Evolutionary conservation across 495 filamentous ascomycete species (phyloP).

Genomic region (Penicillium egyptiacum): DNA sequence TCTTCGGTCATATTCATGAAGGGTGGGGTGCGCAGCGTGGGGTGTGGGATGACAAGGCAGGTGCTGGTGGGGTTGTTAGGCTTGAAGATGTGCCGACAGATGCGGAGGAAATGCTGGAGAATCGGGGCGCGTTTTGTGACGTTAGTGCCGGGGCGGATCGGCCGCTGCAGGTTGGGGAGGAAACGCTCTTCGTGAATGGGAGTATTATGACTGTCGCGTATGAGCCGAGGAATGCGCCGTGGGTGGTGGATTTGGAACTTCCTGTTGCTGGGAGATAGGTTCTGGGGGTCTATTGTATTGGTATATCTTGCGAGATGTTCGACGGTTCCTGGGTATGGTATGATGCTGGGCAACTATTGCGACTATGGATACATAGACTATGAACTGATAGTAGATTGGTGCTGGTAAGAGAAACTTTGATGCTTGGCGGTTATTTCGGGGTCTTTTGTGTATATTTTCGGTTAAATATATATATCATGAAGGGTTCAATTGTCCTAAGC

Average conservation of each 20-base stretch:
- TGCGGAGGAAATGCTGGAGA: constrained; percentile 40
- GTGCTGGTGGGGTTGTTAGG: constrained; percentile 14
- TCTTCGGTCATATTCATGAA: constrained; percentile 68
- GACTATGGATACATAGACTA: too few species aligned
- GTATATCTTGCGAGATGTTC: background rate
- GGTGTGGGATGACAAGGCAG: constrained; percentile 45
- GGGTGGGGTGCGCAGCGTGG: constrained; percentile 66
- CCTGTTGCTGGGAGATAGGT: constrained; percentile 22
- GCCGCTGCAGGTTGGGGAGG: constrained; percentile 47
- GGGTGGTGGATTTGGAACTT: constrained; percentile 65
- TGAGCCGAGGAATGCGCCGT: constrained; percentile 54
- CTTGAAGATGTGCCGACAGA: constrained; percentile 34
- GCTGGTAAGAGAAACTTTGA: too few species aligned
- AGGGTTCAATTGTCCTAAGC: background rate
- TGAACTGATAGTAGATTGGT: too few species aligned
- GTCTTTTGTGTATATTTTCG: background rate
- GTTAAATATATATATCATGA: background rate
- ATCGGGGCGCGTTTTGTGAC: constrained; percentile 47
- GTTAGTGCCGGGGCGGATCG: constrained; percentile 30
- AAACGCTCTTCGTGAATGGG: constrained; percentile 76
- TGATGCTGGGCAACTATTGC: background rate
- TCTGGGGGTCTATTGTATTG: background rate
- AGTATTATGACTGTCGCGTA: constrained; percentile 56
- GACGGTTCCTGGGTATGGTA: background rate
- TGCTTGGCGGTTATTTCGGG: background rate